Evolutionary conservation across 2,329 filamentous ascomycete species (phyloP).

Genomic region (Alternaria arborescens): DNA sequence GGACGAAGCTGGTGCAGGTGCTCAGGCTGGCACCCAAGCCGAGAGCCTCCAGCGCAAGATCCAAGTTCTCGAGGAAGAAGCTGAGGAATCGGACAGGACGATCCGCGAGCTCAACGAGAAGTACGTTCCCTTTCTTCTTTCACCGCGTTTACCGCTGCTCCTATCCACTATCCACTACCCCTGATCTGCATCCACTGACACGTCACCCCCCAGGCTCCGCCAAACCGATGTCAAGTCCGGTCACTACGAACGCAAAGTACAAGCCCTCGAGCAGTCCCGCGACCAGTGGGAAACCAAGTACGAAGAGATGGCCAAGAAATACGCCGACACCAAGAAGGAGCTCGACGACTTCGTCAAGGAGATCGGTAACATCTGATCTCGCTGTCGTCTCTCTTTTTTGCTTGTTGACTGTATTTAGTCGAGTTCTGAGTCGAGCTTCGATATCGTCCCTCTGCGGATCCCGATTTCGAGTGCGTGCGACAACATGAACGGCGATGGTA

Average conservation of each 20-base stretch:
- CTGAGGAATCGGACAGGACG: conserved; percentile 94
- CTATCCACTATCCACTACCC: not conserved
- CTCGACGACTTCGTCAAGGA: conserved; percentile 88
- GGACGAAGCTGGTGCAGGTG: conserved; percentile 81
- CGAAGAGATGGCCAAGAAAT: conserved; percentile 96
- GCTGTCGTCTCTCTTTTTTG: conserved; percentile 33
- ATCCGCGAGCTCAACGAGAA: conserved; percentile 98
- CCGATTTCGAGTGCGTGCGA: conserved; percentile 28
- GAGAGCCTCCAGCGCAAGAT: conserved; percentile 91
- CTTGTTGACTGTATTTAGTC: conserved; percentile 43
- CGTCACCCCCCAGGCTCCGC: conserved; percentile 73
- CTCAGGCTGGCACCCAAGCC: conserved; percentile 85
- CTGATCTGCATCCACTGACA: conserved; percentile 30
- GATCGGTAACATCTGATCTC: conserved; percentile 86
- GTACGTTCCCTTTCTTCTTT: conserved; percentile 65
- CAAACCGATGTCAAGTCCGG: conserved; percentile 99
- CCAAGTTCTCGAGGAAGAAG: conserved; percentile 97
- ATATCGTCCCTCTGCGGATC: conserved; percentile 15
- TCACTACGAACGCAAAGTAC: conserved; percentile 99
- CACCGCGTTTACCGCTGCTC: not conserved
- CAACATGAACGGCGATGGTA: conserved; percentile 2
- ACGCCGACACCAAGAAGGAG: conserved; percentile 83
- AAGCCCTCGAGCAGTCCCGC: conserved; percentile 89
- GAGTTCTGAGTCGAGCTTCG: conserved; percentile 36
- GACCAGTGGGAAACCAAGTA: conserved; percentile 98